Base-by-base conservation (phyloP, 768 basidiomycete species). In the Polyporus arcularius region DNA sequence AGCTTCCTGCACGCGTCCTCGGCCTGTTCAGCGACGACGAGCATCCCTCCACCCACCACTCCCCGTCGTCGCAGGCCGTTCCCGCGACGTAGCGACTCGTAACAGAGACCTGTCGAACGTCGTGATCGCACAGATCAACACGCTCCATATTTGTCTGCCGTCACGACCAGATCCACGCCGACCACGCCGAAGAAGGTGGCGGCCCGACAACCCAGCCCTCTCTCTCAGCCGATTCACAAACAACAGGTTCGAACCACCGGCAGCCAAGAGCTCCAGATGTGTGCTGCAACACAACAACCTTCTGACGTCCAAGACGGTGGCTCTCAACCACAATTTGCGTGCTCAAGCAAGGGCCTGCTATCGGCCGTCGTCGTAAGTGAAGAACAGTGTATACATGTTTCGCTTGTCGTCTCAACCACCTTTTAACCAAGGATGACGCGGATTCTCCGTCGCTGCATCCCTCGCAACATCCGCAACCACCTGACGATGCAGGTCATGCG, bases 131-230 rank as follows among this genome's bases (percentile, higher is more conserved):
- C 42, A 16, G 15, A 16, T 43, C 42, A 43, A 16, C 42, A 18
- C 5, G 47, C 59, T 14, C 60, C 60, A 45, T 38, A 55, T 55
- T 45, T 55, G 60, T 61, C 60, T 41, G 21, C 42, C 32, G 55
- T 61, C 55, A 61, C 60, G 43, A 12, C 41, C 53, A 41, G 47
- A 16, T 39, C 28, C 58, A 53, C 53, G 46, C 47, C 31, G 30
- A n/a, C 31, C 50, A 46, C 28, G 45, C 53, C 40, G 41, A 48
- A 48, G 46, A 26, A 48, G 40, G 55, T 53, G 60, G 60, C 55
- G 60, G 49, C 18, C 18, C 40, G 31, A 35, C 35, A 10, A 35
- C 32, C 32, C 32, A 35, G 32, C 32, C 4, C 32, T 4, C 53
- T 15, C 28, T 54, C 35, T 38, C 15, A 10, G 6, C 31, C 47